A percentile compares a stretch with the other conserved stretches of the same genome.
Evolutionary conservation across 306 rosid genomes (phyloP).

Genomic region (Trichosanthes cucumerina): DNA sequence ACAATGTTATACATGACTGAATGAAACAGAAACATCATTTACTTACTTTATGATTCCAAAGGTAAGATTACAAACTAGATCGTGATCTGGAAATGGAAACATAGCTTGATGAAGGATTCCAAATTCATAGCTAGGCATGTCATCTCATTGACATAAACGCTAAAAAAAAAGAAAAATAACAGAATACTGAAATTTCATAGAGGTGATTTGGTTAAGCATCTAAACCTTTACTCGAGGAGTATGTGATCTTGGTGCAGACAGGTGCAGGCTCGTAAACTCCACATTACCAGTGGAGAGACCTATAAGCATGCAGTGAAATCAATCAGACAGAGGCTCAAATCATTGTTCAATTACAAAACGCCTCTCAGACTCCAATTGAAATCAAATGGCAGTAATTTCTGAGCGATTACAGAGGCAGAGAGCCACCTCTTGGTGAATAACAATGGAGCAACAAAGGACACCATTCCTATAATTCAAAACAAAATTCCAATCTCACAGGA

Average conservation of each 20-base stretch:
- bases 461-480: neutral
- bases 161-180: neutral
- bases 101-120: neutral
- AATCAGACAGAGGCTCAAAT: neutral
- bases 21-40: neutral
- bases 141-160: neutral
- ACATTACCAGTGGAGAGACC: slow-evolving; percentile 24
- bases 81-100: neutral
- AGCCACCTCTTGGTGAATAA: neutral
- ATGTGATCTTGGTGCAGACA: slow-evolving; percentile 40
- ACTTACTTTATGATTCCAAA: neutral
- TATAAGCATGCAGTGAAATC: slow-evolving; percentile 23
- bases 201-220: slow-evolving; percentile 2
- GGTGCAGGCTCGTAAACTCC: slow-evolving; percentile 31
- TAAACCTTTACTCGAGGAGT: slow-evolving; percentile 46
- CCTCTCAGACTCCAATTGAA: neutral
- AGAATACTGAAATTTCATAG: neutral
- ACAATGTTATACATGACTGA: neutral
- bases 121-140: neutral
- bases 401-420: neutral
- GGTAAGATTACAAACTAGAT: neutral
- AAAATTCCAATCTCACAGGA: neutral
- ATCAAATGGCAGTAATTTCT: neutral
- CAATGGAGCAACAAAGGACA: neutral
- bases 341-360: neutral